phyloP scores from a whole-genome alignment of 2,329 filamentous ascomycete genomes.

The Calonectria fujianensis region DNA sequence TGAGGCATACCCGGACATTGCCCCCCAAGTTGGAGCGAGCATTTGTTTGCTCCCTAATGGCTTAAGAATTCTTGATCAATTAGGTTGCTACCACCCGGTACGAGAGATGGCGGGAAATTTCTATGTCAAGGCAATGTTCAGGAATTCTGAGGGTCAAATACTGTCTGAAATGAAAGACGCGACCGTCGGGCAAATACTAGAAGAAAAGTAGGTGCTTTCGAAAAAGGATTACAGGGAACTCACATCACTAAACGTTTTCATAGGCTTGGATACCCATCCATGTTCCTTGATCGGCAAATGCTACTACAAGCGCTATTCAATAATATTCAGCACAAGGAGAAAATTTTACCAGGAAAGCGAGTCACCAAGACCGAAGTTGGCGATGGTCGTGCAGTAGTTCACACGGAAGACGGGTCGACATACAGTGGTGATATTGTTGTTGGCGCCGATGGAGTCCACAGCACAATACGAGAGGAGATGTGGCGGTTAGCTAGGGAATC shows the following conservation, averaged over 20 bases:
- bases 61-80: constrained; percentile 1
- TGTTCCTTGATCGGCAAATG: constrained; percentile 13
- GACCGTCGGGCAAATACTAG: neutral
- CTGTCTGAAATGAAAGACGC: neutral
- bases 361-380: neutral
- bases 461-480: constrained; percentile 3
- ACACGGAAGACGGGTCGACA: neutral
- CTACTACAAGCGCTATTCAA: neutral
- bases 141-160: neutral
- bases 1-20: neutral
- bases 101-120: constrained; percentile 12
- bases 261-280: constrained; percentile 5
- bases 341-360: constrained; percentile 3
- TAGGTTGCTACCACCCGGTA: neutral
- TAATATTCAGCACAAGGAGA: constrained; percentile 1
- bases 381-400: neutral
- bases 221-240: fast-evolving
- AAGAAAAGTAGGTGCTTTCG: neutral
- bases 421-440: constrained; percentile 9
- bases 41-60: constrained; percentile 1
- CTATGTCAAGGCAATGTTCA: neutral
- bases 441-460: constrained; percentile 11
- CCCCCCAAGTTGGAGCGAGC: constrained; percentile 5
- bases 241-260: neutral
- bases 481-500: constrained; percentile 11